Evolutionary conservation across 768 basidiomycete genomes (phyloP), one percentile per base, ranked within the genome.

Genomic region (Lactarius trivialis): DNA sequence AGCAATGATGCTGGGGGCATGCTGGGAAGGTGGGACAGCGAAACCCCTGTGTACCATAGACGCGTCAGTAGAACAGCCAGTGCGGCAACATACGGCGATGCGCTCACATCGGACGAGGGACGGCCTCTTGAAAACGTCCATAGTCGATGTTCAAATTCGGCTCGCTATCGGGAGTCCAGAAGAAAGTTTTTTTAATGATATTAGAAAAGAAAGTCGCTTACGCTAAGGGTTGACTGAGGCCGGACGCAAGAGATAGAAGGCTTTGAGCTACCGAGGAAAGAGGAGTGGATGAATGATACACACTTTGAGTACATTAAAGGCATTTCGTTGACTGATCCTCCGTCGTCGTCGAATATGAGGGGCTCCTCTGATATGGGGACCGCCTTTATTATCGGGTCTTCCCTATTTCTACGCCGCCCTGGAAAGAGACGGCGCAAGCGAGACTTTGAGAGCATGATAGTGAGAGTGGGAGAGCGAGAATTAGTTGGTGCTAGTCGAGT

Each of bases 111-210:
- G 53, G 39, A 41, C 60, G 53, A 41, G 58, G 8, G 8, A 64
- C 58, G 14, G 48, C 63, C 19, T 64, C 63, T 51, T 64, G 63
- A 55, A 64, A 64, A 37, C 63, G 63, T 30, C 63, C 63, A 51
- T 64, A 64, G 63, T 64, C 63, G 26, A 60, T 64, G 48, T 56
- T 60, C 37, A 63, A 24, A 34, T 63, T 63, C 32, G 63, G 63
- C 45, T 64, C 63, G 7, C 63, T 64, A 48, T 50, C 15, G 39
- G 15, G 48, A 21, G 53, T 64, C 26, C 34, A 28, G 17, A 50
- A 9, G 45, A 26, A 43, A 34, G 11, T n/a, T 50, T 24, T n/a
- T 50, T 24, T 14, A 7, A 45, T 30, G 2, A 6, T 30, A 48
- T 28, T 43, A 14, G 48, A 36, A 32, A 51, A 19, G 19, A 24